Evolutionary conservation across 768 basidiomycete species (phyloP), one percentile per base, ranked within the genome.

Genomic region (Kondoa malvinella): DNA sequence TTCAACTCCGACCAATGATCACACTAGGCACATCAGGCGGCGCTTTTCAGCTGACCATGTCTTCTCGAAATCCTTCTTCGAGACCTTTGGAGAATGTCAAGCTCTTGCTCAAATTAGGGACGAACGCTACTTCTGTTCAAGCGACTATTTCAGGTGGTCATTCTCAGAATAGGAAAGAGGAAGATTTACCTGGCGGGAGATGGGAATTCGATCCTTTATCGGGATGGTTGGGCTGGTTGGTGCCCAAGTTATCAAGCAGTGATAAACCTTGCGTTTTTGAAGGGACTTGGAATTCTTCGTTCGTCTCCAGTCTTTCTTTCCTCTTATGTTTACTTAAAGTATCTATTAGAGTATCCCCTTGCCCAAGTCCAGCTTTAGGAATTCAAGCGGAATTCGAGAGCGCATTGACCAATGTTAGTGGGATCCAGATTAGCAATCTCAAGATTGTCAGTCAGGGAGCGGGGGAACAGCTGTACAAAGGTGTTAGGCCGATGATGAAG

Each of bases 391-490:
- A 79, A 25, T 94, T 89, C 76, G 82, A 85, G 57, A 81, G 91
- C 31, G 82, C 84, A 27, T 82, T 80, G 61, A 79, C 87, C 74
- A 85, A 85, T 34, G 88, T 86, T 76, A 89, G 89, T 3, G 81
- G 86, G 25, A 79, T 94, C 59, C 88, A 87, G 73, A 85, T 94
- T 2, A 88, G 92, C 68, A 87, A 91, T 72, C 81, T 94, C 57
- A 89, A 85, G 76, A 75, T 78, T 0, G 79, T 89, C 30, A 85
- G 81, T 1, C 85, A 87, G 15, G 89, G 92, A 76, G 77, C 77
- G 14, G 27, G n/a, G n/a, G 92, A 92, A 77, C 94, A 92, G 77
- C 87, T 88, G 14, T 95, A 87, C 78, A 94, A 92, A 77, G 92
- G 92, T 17, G 86, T 95, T 64, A 80, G 90, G 12, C 61, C 61